These are phyloP conservation scores for Hypoxylon sp. DNA, from an alignment of 2,329 filamentous ascomycete genomes.

Conservation along the genomic window DNA sequence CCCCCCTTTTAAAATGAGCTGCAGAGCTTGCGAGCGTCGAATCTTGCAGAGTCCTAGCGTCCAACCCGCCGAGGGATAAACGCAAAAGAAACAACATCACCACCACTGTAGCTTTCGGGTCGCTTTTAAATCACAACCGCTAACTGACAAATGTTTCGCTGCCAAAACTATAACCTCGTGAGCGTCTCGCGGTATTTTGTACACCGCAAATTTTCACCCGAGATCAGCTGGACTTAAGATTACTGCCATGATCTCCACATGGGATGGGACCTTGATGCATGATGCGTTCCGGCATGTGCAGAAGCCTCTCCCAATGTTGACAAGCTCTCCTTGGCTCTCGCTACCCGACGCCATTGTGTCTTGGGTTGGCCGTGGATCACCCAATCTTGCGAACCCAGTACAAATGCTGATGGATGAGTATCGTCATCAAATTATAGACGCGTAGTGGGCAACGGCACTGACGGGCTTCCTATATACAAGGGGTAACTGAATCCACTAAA, in stretches of 20 bases:
- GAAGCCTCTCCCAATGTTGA: slow-evolving; percentile 43
- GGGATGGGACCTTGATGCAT: slow-evolving; percentile 47
- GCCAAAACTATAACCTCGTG: slow-evolving; percentile 29
- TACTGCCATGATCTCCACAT: slow-evolving; percentile 50
- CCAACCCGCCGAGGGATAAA: slow-evolving; percentile 20
- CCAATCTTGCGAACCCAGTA: slow-evolving; percentile 31
- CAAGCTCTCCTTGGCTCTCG: slow-evolving; percentile 40
- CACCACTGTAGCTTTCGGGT: slow-evolving; percentile 14
- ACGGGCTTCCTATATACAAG: slow-evolving; percentile 38
- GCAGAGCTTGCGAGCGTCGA: slow-evolving; percentile 17
- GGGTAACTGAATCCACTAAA: slow-evolving; percentile 27
- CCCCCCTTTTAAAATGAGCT: slow-evolving; percentile 14
- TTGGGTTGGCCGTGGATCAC: slow-evolving; percentile 42
- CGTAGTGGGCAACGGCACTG: slow-evolving; percentile 18
- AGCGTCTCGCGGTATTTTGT: slow-evolving; percentile 33
- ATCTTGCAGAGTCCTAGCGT: slow-evolving; percentile 22
- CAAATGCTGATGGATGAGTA: slow-evolving; percentile 27
- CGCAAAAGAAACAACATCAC: too few species aligned
- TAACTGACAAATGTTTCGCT: slow-evolving; percentile 27
- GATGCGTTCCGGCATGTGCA: slow-evolving; percentile 46
- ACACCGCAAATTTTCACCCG: slow-evolving; percentile 44
- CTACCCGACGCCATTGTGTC: slow-evolving; percentile 40
- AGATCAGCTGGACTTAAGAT: slow-evolving; percentile 48
- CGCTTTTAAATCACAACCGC: slow-evolving; percentile 19
- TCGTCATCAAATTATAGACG: slow-evolving; percentile 26